Conservation (phyloP, 2,329 filamentous ascomycete species). For the Ceratocystis cacaofunesta region DNA sequence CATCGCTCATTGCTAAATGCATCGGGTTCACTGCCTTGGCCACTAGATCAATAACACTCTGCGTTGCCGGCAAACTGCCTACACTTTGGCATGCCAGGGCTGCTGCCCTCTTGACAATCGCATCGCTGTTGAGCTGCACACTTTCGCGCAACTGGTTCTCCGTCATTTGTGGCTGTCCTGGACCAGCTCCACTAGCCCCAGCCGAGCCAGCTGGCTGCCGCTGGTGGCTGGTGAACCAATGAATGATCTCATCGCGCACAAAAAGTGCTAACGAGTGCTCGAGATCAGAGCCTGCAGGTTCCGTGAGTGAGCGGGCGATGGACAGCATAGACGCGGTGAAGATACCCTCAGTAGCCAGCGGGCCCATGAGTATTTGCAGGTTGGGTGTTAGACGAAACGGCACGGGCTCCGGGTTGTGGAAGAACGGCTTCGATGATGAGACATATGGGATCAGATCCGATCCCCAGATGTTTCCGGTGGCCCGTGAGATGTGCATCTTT, state of each 20-base stretch:
- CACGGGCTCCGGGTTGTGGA: conserved; percentile 89
- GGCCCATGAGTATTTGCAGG: conserved; percentile 89
- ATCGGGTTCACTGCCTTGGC: conserved; percentile 85
- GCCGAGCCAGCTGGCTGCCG: conserved; percentile 27
- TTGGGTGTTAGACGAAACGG: conserved; percentile 96
- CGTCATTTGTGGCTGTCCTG: conserved; percentile 28
- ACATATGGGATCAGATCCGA: conserved; percentile 87
- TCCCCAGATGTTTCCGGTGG: conserved; percentile 88
- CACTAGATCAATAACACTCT: conserved; percentile 90
- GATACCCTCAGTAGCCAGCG: conserved; percentile 87
- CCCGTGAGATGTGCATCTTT: conserved; percentile 82
- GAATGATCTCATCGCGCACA: conserved; percentile 94
- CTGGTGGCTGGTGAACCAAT: conserved; percentile 79
- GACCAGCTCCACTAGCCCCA: conserved; percentile 13
- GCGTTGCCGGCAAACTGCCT: conserved; percentile 79
- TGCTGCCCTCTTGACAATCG: conserved; percentile 80
- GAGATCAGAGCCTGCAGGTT: conserved; percentile 66
- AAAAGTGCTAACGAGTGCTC: conserved; percentile 90
- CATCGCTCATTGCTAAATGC: conserved; percentile 75
- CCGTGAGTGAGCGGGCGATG: conserved; percentile 83
- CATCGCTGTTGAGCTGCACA: conserved; percentile 74
- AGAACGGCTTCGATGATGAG: conserved; percentile 68
- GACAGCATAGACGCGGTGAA: conserved; percentile 94
- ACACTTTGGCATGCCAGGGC: conserved; percentile 65
- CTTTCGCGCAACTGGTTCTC: conserved; percentile 61